These are phyloP conservation scores for Diaporthe citriasiana DNA, from an alignment of 2,329 filamentous ascomycete species.

Conservation along the genomic window DNA sequence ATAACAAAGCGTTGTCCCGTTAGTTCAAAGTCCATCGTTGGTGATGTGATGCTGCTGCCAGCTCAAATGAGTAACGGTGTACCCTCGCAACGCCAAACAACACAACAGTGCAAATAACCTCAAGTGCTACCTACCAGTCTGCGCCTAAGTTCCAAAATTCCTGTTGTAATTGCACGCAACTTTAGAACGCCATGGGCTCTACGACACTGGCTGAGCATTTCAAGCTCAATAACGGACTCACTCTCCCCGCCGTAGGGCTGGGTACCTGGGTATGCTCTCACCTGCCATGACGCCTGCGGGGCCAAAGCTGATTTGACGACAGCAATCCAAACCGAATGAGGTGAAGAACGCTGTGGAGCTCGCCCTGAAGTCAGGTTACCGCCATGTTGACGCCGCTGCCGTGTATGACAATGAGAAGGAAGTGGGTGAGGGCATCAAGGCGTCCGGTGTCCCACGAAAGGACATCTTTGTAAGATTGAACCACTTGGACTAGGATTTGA, in stretches of 20 bases:
- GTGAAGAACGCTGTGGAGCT: constrained; percentile 61
- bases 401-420: constrained; percentile 53
- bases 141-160: neutral
- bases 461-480: constrained; percentile 49
- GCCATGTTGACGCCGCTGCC: constrained; percentile 58
- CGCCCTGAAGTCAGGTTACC: constrained; percentile 54
- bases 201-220: constrained; percentile 37
- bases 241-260: constrained; percentile 37
- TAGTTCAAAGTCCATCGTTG: neutral
- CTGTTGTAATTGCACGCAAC: neutral
- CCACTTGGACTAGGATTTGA: too few relatives aligned
- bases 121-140: too few relatives aligned
- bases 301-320: constrained; percentile 9
- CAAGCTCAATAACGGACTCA: constrained; percentile 37
- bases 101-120: neutral
- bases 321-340: constrained; percentile 65
- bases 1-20: constrained; percentile 14
- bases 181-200: neutral
- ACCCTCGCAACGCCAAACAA: neutral
- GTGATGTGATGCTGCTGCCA: constrained; percentile 20
- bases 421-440: constrained; percentile 53
- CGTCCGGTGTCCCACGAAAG: constrained; percentile 49
- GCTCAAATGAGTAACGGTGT: constrained; percentile 12
- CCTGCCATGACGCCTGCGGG: neutral
- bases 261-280: constrained; percentile 40